Evolutionary conservation across 768 basidiomycete genomes (phyloP).

Genomic region (Lactarius quietus): DNA sequence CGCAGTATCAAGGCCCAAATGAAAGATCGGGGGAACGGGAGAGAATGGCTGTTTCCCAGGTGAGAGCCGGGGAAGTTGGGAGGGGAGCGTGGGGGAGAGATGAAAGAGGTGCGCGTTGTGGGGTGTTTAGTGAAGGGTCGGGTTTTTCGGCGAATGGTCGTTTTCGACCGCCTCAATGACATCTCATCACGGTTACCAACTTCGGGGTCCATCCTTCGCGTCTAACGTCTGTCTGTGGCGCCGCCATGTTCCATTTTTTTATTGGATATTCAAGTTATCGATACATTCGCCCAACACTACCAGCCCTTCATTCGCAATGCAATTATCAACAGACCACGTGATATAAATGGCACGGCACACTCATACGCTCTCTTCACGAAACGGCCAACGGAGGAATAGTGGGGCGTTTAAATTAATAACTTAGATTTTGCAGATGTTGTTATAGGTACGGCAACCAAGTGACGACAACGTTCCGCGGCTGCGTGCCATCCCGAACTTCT

Average conservation of each 20-base stretch:
- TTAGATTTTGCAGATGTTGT: neutral
- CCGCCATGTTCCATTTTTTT: slow-evolving; percentile 1
- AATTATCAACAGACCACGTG: neutral
- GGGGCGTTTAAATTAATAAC: neutral
- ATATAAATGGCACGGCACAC: neutral
- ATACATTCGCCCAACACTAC: neutral
- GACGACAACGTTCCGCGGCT: neutral
- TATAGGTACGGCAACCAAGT: neutral
- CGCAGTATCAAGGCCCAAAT: slow-evolving; percentile 9
- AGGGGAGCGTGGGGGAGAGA: neutral
- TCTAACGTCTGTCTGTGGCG: slow-evolving; percentile 13
- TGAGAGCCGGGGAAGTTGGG: neutral
- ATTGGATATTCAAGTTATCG: neutral
- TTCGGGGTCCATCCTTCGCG: slow-evolving; percentile 11
- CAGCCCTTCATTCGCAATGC: too few species aligned
- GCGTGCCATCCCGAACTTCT: neutral
- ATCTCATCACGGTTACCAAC: slow-evolving; percentile 13
- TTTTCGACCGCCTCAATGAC: neutral
- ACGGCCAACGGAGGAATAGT: neutral
- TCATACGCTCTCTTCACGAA: neutral
- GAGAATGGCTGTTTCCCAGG: slow-evolving; percentile 1
- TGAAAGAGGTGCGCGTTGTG: slow-evolving; percentile 12
- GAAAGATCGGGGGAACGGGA: neutral
- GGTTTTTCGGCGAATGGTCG: neutral
- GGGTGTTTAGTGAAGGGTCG: slow-evolving; percentile 6